Conservation (phyloP, 306 rosid species). For the Purshia tridentata region DNA sequence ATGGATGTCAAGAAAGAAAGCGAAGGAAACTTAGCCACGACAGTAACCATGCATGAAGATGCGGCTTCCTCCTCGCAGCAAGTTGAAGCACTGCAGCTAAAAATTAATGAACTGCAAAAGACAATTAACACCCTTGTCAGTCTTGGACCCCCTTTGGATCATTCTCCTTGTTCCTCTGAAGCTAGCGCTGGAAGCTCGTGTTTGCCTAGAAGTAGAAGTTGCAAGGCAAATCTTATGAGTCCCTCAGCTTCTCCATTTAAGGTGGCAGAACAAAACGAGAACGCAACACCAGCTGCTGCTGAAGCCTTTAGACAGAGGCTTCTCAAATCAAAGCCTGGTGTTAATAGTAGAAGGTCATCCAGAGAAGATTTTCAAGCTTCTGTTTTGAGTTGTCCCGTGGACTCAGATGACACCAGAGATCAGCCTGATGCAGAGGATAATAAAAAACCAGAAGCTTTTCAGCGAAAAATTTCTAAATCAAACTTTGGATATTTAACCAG, state of each 20-base stretch:
- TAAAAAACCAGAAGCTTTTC: not conserved
- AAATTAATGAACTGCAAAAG: conserved; percentile 41
- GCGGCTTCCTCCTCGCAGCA: conserved; percentile 26
- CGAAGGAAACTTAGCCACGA: conserved; percentile 27
- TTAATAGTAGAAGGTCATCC: conserved; percentile 32
- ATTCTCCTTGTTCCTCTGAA: conserved; percentile 37
- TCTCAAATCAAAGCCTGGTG: conserved; percentile 28
- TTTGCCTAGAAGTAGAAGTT: conserved; percentile 50
- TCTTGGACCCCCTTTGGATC: conserved; percentile 36
- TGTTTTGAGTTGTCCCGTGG: conserved; percentile 20
- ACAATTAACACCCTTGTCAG: conserved; percentile 41
- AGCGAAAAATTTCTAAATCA: not conserved
- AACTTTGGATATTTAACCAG: conserved; percentile 4
- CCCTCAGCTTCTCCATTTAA: conserved; percentile 24
- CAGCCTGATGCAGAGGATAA: conserved; percentile 19
- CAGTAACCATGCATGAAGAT: not conserved
- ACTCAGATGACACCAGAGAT: conserved; percentile 35
- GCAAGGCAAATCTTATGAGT: conserved; percentile 38
- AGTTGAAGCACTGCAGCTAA: conserved; percentile 31
- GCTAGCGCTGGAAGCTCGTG: conserved; percentile 25
- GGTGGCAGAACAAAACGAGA: conserved; percentile 36
- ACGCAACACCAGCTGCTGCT: conserved; percentile 15
- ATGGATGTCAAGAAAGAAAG: conserved; percentile 32
- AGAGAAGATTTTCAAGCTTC: conserved; percentile 31
- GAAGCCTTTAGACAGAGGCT: conserved; percentile 21